phyloP scores from a whole-genome alignment of 306 rosid genomes.

The Trichosanthes truncata region DNA sequence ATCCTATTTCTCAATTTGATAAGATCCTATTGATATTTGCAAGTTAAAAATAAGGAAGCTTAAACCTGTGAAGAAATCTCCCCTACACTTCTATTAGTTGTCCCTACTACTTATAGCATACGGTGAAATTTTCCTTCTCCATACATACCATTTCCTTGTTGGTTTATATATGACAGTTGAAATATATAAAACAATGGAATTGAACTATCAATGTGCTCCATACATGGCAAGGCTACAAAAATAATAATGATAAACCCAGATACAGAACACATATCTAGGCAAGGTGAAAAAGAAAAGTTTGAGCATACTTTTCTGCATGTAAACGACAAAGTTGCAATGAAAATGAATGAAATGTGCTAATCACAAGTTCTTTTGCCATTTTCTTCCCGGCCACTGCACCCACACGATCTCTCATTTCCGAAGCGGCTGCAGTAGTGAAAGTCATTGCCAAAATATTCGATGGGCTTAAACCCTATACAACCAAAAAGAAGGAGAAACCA shows the following conservation, averaged over 20 bases:
- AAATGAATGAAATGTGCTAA: slow-evolving; percentile 97
- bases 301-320: slow-evolving; percentile 79
- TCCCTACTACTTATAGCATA: neutral
- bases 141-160: neutral
- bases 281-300: neutral
- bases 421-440: slow-evolving; percentile 88
- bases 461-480: slow-evolving; percentile 56
- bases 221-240: neutral
- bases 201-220: neutral
- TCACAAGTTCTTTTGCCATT: slow-evolving; percentile 66
- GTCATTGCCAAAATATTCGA: slow-evolving; percentile 88
- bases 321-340: slow-evolving; percentile 88
- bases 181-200: neutral
- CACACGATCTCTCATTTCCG: slow-evolving; percentile 95
- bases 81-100: neutral
- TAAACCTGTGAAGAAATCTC: neutral
- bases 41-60: neutral
- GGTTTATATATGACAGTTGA: neutral
- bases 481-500: slow-evolving; percentile 9
- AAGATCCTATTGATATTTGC: neutral
- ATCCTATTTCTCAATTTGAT: neutral
- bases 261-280: neutral
- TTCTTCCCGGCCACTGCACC: slow-evolving; percentile 76
- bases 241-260: neutral
- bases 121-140: neutral